Evolutionary conservation across 2,329 filamentous ascomycete species (phyloP).

Genomic region (Plectosphaerella sp.): DNA sequence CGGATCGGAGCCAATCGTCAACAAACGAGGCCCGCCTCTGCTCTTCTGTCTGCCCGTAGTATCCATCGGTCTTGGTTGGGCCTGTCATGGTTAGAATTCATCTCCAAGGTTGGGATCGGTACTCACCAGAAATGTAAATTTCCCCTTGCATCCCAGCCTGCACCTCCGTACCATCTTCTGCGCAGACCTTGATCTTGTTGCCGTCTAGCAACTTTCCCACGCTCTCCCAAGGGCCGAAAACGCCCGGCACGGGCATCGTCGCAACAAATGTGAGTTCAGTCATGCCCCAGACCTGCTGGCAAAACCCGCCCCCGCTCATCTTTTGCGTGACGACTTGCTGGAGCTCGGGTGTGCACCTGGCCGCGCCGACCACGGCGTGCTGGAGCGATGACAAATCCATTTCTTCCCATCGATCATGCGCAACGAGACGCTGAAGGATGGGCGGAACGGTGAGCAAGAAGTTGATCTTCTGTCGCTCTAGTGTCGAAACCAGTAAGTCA

Average conservation of each 20-base stretch:
- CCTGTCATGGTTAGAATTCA: not conserved
- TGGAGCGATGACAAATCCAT: not conserved
- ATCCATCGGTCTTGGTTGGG: not conserved
- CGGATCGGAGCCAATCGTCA: not conserved
- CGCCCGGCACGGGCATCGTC: not conserved
- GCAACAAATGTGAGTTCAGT: not conserved
- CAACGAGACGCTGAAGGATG: not conserved
- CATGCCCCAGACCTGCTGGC: not conserved
- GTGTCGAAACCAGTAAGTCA: not conserved
- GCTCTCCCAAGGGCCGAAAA: not conserved
- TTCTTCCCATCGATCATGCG: not conserved
- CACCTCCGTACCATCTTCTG: not conserved
- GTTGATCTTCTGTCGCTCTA: not conserved
- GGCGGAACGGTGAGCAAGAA: not conserved
- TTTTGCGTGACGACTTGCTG: not conserved
- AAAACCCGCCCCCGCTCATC: not conserved
- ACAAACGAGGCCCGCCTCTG: not conserved
- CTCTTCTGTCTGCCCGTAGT: not conserved
- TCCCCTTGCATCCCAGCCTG: not conserved
- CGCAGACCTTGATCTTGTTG: not conserved
- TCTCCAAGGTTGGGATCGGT: not conserved
- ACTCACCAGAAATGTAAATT: not conserved
- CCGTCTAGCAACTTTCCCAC: not conserved
- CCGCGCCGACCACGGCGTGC: not conserved
- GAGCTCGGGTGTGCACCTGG: not conserved